Percentiles rank a stretch among this genome's conserved stretches.
Conservation (phyloP, 441 rosid species). For the Jatropha multifida region DNA sequence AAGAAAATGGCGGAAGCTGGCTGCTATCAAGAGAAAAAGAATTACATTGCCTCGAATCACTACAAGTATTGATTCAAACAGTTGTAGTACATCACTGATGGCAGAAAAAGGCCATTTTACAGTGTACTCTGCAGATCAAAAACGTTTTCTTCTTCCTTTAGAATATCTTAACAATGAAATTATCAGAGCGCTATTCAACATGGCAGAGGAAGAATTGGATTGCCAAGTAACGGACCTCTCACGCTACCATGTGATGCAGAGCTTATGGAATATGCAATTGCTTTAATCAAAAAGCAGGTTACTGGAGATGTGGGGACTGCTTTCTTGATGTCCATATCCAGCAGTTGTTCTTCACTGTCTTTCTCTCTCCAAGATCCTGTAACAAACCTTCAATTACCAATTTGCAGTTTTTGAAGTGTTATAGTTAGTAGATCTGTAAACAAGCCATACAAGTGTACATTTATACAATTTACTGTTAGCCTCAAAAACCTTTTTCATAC, state of each 20-base stretch:
- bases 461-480: not conserved
- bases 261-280: slow-evolving; percentile 10
- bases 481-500: not conserved
- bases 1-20: slow-evolving; percentile 10
- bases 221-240: not conserved
- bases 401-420: slow-evolving; percentile 1
- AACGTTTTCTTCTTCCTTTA: slow-evolving; percentile 14
- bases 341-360: not conserved
- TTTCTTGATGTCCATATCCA: not conserved
- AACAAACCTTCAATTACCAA: not conserved
- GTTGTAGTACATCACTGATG: not conserved
- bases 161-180: slow-evolving; percentile 16
- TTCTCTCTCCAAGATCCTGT: slow-evolving; percentile 1
- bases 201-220: slow-evolving; percentile 20
- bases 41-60: not conserved
- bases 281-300: slow-evolving; percentile 13
- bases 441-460: not conserved
- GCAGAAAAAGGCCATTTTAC: slow-evolving; percentile 12
- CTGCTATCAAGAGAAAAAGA: slow-evolving; percentile 1
- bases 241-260: slow-evolving; percentile 1
- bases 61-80: not conserved
- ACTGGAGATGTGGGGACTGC: not conserved
- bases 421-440: not conserved
- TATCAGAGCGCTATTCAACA: slow-evolving; percentile 11
- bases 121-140: slow-evolving; percentile 10